Percentiles rank a stretch among this genome's conserved stretches.
Conservation (phyloP, 2,329 filamentous ascomycete species). For the Verticillium tricorpus region DNA sequence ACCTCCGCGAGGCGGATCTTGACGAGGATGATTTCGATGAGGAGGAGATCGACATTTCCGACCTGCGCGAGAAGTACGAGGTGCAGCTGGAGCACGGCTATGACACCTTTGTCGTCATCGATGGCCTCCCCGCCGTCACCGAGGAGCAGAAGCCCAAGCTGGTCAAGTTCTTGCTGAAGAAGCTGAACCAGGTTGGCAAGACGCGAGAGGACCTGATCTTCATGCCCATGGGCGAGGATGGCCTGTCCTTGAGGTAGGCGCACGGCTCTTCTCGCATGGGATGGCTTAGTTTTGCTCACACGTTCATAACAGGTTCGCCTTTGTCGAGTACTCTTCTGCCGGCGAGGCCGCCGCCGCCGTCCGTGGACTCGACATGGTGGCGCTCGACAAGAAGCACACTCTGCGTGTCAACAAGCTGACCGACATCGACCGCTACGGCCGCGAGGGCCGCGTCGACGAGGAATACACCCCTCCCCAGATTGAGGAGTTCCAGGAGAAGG, state of each 20-base stretch:
- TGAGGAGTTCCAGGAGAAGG: constrained; percentile 82
- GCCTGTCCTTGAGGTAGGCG: constrained; percentile 76
- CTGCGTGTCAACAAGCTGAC: constrained; percentile 97
- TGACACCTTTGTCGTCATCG: constrained; percentile 93
- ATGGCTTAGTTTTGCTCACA: constrained; percentile 5
- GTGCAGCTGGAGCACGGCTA: constrained; percentile 94
- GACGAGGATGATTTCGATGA: constrained; percentile 82
- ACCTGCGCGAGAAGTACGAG: constrained; percentile 91
- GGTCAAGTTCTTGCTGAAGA: constrained; percentile 92
- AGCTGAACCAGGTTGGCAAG: constrained; percentile 80
- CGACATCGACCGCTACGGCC: constrained; percentile 92
- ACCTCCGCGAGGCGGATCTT: constrained; percentile 85
- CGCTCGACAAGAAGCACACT: constrained; percentile 95
- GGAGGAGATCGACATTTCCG: constrained; percentile 91
- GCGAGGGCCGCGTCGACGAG: constrained; percentile 90
- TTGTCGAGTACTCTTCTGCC: constrained; percentile 90
- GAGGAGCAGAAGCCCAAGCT: constrained; percentile 92
- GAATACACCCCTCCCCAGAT: constrained; percentile 80
- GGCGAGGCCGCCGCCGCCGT: constrained; percentile 87
- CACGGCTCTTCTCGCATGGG: not conserved
- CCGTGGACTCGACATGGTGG: constrained; percentile 78
- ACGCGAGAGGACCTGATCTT: constrained; percentile 82
- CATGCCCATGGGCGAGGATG: constrained; percentile 89
- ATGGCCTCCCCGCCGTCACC: constrained; percentile 84
- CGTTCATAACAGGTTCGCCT: constrained; percentile 67